Percentiles rank a stretch among this genome's conserved stretches.
Evolutionary conservation across 192 early-diverging fungal genomes (phyloP).

Genomic region (Backusella parvicylindrica): DNA sequence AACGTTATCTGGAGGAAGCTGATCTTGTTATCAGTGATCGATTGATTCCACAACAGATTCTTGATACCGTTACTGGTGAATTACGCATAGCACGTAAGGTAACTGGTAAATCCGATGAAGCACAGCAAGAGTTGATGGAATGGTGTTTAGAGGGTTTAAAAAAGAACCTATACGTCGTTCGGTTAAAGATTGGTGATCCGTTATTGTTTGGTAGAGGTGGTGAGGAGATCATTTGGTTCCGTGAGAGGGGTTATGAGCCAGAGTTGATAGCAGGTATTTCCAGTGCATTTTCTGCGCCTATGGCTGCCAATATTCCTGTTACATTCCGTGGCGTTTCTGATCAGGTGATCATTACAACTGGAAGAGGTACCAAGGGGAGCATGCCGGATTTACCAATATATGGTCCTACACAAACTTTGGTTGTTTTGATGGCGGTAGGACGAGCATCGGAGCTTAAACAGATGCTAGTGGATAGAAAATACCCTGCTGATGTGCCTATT

Average conservation of each 20-base stretch:
- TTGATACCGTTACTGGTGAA: constrained; percentile 51
- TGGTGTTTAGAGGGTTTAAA: constrained; percentile 69
- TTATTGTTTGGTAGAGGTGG: constrained; percentile 92
- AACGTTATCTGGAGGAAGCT: constrained; percentile 55
- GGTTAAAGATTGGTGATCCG: constrained; percentile 91
- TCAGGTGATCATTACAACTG: constrained; percentile 81
- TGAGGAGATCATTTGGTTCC: constrained; percentile 80
- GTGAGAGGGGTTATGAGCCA: constrained; percentile 63
- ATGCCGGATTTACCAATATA: constrained; percentile 73
- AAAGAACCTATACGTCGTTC: constrained; percentile 66
- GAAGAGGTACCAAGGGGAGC: constrained; percentile 72
- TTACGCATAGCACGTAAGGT: constrained; percentile 66
- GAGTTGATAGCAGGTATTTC: constrained; percentile 78
- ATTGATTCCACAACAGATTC: constrained; percentile 59
- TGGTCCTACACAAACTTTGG: constrained; percentile 65
- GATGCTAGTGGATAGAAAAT: constrained; percentile 52
- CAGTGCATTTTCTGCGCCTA: constrained; percentile 73
- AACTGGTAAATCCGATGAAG: constrained; percentile 58
- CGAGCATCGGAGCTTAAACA: constrained; percentile 62
- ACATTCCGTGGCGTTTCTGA: constrained; percentile 88
- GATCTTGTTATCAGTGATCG: constrained; percentile 86
- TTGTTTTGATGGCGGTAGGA: constrained; percentile 84
- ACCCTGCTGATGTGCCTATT: constrained; percentile 63
- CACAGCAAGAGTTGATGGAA: constrained; percentile 76
- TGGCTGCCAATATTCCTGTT: constrained; percentile 72